Evolutionary conservation across 768 basidiomycete genomes (phyloP).

Genomic region (Scleroderma citrinum): DNA sequence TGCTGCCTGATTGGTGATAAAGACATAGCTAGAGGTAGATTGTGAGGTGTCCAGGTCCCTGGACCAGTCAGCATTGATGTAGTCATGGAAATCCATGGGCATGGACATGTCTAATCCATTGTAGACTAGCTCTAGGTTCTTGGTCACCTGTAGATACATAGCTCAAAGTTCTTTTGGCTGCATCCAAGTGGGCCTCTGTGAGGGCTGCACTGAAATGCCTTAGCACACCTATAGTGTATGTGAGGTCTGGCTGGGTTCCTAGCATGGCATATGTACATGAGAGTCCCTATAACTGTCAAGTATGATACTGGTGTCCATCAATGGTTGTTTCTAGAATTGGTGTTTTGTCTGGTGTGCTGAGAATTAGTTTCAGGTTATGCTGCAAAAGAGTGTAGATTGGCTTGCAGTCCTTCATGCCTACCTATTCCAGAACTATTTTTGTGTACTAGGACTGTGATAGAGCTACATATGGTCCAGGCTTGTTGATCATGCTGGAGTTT

Average conservation of each 20-base stretch:
- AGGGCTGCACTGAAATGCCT: conserved; percentile 11
- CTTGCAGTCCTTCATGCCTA: conserved; percentile 7
- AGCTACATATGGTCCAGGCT: conserved; percentile 19
- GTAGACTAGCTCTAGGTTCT: background rate
- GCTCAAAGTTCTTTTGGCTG: conserved; percentile 8
- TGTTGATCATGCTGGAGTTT: conserved; percentile 21
- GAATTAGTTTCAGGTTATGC: background rate
- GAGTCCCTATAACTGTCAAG: conserved; percentile 9
- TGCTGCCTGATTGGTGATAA: conserved; percentile 19
- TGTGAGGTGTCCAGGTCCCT: conserved; percentile 6
- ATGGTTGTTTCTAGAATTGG: background rate
- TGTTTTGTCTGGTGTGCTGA: background rate
- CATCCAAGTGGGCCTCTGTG: conserved; percentile 4
- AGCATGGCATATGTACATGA: conserved; percentile 26
- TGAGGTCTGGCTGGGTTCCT: conserved; percentile 26
- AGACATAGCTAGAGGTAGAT: conserved; percentile 19
- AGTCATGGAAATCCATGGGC: conserved; percentile 5
- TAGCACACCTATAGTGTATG: conserved; percentile 22
- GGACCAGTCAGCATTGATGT: conserved; percentile 12
- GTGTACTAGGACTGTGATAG: conserved; percentile 22
- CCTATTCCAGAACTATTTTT: conserved; percentile 7
- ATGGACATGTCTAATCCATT: background rate
- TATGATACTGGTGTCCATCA: background rate
- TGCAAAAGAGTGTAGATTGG: conserved; percentile 7
- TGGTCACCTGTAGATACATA: conserved; percentile 10